Evolutionary conservation across 2,329 filamentous ascomycete genomes (phyloP), one percentile per base, ranked within the genome.

Genomic region (Orbilia ellipsospora): DNA sequence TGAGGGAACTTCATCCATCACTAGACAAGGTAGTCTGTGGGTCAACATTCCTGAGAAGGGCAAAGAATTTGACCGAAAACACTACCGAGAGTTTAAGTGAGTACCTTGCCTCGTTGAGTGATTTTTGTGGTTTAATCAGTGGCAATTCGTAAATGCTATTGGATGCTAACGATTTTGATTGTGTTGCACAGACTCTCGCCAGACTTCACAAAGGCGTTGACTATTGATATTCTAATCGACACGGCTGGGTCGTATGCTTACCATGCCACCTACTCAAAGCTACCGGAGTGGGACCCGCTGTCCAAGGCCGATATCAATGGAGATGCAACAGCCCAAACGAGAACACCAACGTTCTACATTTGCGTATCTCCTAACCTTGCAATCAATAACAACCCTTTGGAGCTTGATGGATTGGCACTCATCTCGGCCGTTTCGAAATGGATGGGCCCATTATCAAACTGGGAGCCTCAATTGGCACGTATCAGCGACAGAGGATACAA

Each of bases 361-460:
- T 94, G 98, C 87, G 92, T 99, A 45, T 91, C 92, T 16, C 95
- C 96, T 0, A 87, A 87, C 31, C 86, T 99, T 78, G 88, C 86
- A 10, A 87, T 98, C 69, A 90, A 92, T 65, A 89, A 90, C 66
- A 85, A 88, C 55, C 87, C 89, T 8, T 83, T 99, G 79, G 94
- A 95, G 0, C 86, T 98, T 79, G 90, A 95, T 78, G 92, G 94
- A 0, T 85, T 99, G 59, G 96, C 93, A 13, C 88, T 97, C 78
- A 96, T 97, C 83, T 98, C 95, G 10, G 87, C 94, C 67, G 92
- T 99, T 77, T 97, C 94, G 81, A 99, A 99, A 83, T 97, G 97
- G 84, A 96, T 99, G 92, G 95, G 95, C 77, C 90, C 90, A 80
- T 93, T 94, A 0, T 86, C 86, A 15, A 92, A 97, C 80, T 99